These are phyloP conservation scores for Clavispora santaluciae DNA, from an alignment of 805 yeast species.

Conservation along the genomic window DNA sequence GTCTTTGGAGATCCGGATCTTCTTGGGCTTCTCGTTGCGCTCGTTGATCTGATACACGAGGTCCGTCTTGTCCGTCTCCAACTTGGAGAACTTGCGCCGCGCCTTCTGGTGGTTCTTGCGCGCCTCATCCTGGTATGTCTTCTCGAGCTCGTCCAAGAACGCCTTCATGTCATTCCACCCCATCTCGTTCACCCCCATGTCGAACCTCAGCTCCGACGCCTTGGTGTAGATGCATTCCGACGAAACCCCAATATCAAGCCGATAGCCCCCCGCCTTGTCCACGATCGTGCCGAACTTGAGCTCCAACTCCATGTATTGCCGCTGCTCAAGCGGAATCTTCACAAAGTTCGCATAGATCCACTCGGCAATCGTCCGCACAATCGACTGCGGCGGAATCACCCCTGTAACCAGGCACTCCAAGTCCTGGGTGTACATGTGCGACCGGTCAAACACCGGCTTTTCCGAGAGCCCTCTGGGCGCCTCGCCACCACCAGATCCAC, in stretches of 20 bases:
- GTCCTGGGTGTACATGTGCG: slow-evolving; percentile 30
- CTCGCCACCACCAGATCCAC: neutral
- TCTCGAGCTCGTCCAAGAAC: slow-evolving; percentile 52
- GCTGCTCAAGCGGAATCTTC: slow-evolving; percentile 53
- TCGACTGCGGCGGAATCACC: slow-evolving; percentile 71
- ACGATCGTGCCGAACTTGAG: slow-evolving; percentile 68
- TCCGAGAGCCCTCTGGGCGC: slow-evolving; percentile 8
- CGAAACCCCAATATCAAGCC: slow-evolving; percentile 61
- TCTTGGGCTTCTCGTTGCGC: slow-evolving; percentile 60
- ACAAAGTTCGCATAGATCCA: slow-evolving; percentile 84
- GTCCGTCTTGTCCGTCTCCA: slow-evolving; percentile 62
- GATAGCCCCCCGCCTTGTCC: slow-evolving; percentile 56
- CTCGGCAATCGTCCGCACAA: slow-evolving; percentile 75
- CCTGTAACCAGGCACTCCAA: slow-evolving; percentile 61
- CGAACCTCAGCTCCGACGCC: slow-evolving; percentile 51
- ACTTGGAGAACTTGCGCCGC: slow-evolving; percentile 51
- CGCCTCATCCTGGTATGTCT: slow-evolving; percentile 40
- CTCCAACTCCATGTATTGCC: slow-evolving; percentile 62
- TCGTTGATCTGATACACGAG: slow-evolving; percentile 56
- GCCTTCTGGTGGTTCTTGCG: slow-evolving; percentile 23
- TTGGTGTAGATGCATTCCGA: slow-evolving; percentile 64
- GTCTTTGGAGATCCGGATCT: slow-evolving; percentile 64
- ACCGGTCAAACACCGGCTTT: slow-evolving; percentile 26
- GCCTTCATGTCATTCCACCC: slow-evolving; percentile 55
- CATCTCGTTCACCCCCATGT: slow-evolving; percentile 60